phyloP scores from a whole-genome alignment of 306 rosid genomes.

The Herpetospermum pedunculosum region DNA sequence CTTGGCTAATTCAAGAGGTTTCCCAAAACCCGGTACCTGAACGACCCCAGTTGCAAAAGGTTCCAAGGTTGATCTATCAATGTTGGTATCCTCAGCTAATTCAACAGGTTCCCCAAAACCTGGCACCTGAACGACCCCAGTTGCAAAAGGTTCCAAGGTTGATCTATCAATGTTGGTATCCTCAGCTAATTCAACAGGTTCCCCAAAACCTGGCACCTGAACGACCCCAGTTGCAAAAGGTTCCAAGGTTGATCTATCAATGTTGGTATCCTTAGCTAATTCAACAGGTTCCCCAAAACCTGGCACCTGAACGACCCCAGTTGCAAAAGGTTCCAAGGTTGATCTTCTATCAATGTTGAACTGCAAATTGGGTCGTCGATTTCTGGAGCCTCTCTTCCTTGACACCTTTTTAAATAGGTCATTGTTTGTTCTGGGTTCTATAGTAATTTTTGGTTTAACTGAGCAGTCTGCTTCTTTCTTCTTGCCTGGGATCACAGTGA shows the following conservation, averaged over 20 bases:
- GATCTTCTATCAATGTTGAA: background rate
- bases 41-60: background rate
- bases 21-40: background rate
- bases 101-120: background rate
- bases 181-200: background rate
- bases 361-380: slow-evolving; percentile 2
- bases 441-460: slow-evolving; percentile 22
- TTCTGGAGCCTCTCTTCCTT: slow-evolving; percentile 23
- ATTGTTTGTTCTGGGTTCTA: slow-evolving; percentile 38
- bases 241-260: background rate
- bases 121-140: background rate
- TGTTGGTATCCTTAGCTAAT: background rate
- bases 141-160: background rate
- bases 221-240: background rate
- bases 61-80: background rate
- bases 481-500: slow-evolving; percentile 68
- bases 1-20: background rate
- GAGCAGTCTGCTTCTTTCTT: slow-evolving; percentile 33
- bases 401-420: slow-evolving; percentile 33
- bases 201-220: background rate
- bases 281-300: background rate
- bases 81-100: background rate
- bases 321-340: background rate
- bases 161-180: background rate
- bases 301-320: background rate